Conservation (phyloP, 2,329 filamentous ascomycete species). For the Xylaria multiplex region DNA sequence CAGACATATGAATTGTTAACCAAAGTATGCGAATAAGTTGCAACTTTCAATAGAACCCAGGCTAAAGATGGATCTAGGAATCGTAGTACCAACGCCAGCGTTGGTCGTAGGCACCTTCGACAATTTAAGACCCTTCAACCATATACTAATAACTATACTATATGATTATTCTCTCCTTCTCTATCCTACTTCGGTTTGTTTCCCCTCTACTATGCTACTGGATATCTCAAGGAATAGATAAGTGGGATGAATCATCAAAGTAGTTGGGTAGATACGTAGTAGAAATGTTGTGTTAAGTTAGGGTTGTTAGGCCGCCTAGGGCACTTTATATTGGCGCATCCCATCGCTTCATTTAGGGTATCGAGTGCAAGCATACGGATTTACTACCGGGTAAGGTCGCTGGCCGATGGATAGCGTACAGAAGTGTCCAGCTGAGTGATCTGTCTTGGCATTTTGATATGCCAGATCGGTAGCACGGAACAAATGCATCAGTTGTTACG, state of each 20-base stretch:
- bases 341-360: background rate
- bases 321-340: background rate
- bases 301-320: background rate
- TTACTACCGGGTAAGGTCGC: background rate
- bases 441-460: slow-evolving; percentile 5
- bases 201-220: background rate
- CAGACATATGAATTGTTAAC: background rate
- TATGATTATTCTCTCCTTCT: background rate
- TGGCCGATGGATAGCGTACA: too few species aligned
- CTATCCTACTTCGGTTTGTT: background rate
- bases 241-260: too few species aligned
- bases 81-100: background rate
- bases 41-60: background rate
- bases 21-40: background rate
- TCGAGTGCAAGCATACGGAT: too few species aligned
- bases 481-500: background rate
- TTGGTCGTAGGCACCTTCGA: background rate
- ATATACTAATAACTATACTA: background rate
- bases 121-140: background rate
- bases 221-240: background rate
- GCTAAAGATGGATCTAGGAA: background rate
- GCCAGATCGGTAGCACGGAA: slow-evolving; percentile 1
- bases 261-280: background rate
- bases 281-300: background rate
- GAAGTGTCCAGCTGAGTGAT: background rate